Evolutionary conservation across 1,139 yeast genomes (phyloP).

Genomic region (Debaryomyces udenii): DNA sequence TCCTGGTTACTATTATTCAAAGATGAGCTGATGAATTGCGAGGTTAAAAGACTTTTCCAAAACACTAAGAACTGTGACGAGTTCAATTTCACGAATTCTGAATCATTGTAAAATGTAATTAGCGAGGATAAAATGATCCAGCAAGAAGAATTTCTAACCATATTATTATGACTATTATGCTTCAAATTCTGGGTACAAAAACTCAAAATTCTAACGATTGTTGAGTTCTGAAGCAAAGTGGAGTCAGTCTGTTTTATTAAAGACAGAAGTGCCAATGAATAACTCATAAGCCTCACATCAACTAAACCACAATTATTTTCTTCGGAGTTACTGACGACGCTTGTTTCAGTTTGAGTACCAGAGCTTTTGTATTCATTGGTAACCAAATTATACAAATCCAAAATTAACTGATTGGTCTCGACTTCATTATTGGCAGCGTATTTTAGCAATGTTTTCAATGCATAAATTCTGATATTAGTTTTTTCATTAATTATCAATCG

Average conservation of each 20-base stretch:
- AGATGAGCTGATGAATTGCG: slow-evolving; percentile 42
- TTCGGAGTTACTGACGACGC: slow-evolving; percentile 12
- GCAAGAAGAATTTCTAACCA: slow-evolving; percentile 36
- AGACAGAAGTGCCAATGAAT: slow-evolving; percentile 42
- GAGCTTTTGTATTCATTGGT: slow-evolving; percentile 33
- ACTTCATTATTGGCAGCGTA: slow-evolving; percentile 37
- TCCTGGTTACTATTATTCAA: slow-evolving; percentile 23
- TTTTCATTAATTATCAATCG: slow-evolving; percentile 37
- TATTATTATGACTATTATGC: slow-evolving; percentile 31
- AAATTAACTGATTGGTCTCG: slow-evolving; percentile 41
- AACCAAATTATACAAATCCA: slow-evolving; percentile 36
- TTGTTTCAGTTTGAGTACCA: slow-evolving; percentile 8
- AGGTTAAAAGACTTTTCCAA: slow-evolving; percentile 81
- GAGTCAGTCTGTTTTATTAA: slow-evolving; percentile 43
- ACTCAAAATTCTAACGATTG: slow-evolving; percentile 46
- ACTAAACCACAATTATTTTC: slow-evolving; percentile 29
- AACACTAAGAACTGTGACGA: slow-evolving; percentile 74
- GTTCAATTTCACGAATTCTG: slow-evolving; percentile 65
- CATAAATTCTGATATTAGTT: slow-evolving; percentile 40
- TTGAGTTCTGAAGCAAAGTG: slow-evolving; percentile 42
- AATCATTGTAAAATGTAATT: slow-evolving; percentile 66
- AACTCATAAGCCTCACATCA: slow-evolving; percentile 33
- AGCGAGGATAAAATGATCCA: slow-evolving; percentile 83
- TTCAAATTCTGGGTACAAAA: slow-evolving; percentile 53
- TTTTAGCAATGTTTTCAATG: slow-evolving; percentile 35